Evolutionary conservation across 2,329 filamentous ascomycete species (phyloP), one percentile per base, ranked within the genome.

Genomic region (Colletotrichum eleusines): DNA sequence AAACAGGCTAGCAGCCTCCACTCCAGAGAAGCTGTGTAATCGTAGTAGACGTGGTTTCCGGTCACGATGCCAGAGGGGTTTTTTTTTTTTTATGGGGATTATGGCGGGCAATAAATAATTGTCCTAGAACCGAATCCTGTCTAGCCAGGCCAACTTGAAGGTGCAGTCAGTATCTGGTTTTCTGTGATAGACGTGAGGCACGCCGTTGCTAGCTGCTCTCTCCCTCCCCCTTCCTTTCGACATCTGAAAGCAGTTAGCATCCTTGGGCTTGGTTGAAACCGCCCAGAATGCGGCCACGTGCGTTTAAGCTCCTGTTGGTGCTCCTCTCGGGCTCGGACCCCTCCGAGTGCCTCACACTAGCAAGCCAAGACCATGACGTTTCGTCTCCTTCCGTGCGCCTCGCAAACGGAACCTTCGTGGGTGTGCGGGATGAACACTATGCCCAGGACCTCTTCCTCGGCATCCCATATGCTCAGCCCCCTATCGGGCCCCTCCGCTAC

Each of bases 381-480:
- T 66, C 63, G 57, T 35, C 63, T 44, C 69, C 65, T 31, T 63
- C 64, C 14, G 72, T 65, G 26, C 60, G 60, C 31, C 69, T 72
- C n/a, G 50, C 57, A 42, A 63, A 72, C 57, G 72, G 69, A n/a
- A 69, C 85, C 0, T 86, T 86, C 70, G 67, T 75, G 28, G 86
- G 86, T 3, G 72, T 80, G 0, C 76, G 80, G 66, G 81, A 80
- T 51, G 54, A 79, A 0, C 69, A 76, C 2, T 86, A 84, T 65
- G 74, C 81, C 26, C 85, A 87, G 55, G 89, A 92, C 66, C 83
- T 81, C 31, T 92, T 91, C 80, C 84, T 85, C 71, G 89, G 87
- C 16, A 90, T 92, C 68, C 90, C 90, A 1, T 92, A 87, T 74
- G 89, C 90, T 1, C 80, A 90, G 71, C 85, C 89, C 3, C 90